A percentile compares a stretch with the other conserved stretches of the same genome.
Evolutionary conservation across 164 flowering plant genomes (phyloP).

Genomic region (Akebia trifoliata): DNA sequence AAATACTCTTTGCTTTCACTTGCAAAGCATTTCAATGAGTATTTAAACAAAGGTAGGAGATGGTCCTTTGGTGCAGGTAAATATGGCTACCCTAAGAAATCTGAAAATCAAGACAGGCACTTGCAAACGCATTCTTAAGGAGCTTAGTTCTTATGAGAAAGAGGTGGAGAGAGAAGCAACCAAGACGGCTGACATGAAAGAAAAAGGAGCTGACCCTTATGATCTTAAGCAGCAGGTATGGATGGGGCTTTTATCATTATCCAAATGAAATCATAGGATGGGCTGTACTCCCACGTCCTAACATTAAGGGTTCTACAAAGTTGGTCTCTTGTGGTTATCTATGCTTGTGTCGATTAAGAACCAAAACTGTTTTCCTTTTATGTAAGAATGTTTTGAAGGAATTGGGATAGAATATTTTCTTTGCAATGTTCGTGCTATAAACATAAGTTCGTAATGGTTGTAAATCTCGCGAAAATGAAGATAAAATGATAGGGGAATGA

Average conservation of each 20-base stretch:
- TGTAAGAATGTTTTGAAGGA: too few species aligned
- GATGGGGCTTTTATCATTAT: neutral
- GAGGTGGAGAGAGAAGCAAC: constrained; percentile 90
- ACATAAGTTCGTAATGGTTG: too few species aligned
- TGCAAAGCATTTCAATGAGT: too few species aligned
- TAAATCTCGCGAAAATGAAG: too few species aligned
- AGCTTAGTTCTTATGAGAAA: constrained; percentile 83
- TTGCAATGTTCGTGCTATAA: too few species aligned
- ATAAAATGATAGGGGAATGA: too few species aligned
- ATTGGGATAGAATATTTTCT: too few species aligned
- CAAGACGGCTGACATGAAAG: constrained; percentile 88
- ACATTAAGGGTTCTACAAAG: too few species aligned
- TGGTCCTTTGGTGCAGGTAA: constrained; percentile 5
- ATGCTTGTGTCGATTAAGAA: too few species aligned
- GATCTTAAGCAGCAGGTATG: constrained; percentile 93
- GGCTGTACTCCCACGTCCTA: neutral
- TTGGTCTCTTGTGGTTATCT: too few species aligned
- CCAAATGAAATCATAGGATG: neutral
- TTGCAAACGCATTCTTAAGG: constrained; percentile 85
- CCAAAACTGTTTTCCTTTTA: too few species aligned
- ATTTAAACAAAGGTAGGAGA: neutral
- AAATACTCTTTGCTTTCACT: too few species aligned
- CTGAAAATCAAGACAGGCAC: constrained; percentile 82
- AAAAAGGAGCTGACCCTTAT: constrained; percentile 84
- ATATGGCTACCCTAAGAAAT: constrained; percentile 69